Percentiles rank a stretch among this genome's conserved stretches.
phyloP scores from a whole-genome alignment of 106 monocot species.

The Vanilla planifolia region DNA sequence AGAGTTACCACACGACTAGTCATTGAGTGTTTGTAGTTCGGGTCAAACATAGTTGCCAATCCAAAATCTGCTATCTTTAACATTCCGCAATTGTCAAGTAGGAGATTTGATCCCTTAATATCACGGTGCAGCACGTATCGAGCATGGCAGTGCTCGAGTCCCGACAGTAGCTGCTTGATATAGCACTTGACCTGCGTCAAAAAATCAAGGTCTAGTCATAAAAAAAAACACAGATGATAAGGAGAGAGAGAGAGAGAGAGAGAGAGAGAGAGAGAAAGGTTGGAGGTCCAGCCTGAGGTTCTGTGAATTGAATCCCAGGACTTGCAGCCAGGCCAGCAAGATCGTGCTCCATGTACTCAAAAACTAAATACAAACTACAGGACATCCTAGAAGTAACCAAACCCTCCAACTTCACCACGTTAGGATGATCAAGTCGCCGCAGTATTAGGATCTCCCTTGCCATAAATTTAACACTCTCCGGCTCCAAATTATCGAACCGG shows the following conservation, averaged over 20 bases:
- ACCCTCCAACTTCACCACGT: conserved; percentile 1
- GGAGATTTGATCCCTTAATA: conserved; percentile 1
- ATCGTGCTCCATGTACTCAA: conserved; percentile 3
- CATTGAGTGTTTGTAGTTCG: background rate
- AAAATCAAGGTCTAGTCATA: background rate
- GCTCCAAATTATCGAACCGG: conserved; percentile 5
- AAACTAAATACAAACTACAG: conserved; percentile 5
- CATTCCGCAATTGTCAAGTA: background rate
- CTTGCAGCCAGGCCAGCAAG: conserved; percentile 8
- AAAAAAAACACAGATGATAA: background rate
- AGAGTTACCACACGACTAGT: background rate
- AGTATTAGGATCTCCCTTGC: conserved; percentile 2
- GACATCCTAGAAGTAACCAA: conserved; percentile 2
- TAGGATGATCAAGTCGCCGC: background rate
- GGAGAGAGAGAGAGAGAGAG: too few relatives aligned
- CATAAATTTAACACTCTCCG: conserved; percentile 5
- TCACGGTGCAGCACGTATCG: background rate
- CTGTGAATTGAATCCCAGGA: conserved; percentile 9
- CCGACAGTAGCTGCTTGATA: background rate
- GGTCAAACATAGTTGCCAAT: background rate
- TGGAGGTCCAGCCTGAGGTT: conserved; percentile 2
- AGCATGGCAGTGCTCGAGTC: conserved; percentile 1
- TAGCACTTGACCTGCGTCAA: conserved; percentile 2
- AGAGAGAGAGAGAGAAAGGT: too few relatives aligned
- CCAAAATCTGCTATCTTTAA: conserved; percentile 1